Conservation (phyloP, 192 early-diverging fungal species). For the Coemansia sp. region DNA sequence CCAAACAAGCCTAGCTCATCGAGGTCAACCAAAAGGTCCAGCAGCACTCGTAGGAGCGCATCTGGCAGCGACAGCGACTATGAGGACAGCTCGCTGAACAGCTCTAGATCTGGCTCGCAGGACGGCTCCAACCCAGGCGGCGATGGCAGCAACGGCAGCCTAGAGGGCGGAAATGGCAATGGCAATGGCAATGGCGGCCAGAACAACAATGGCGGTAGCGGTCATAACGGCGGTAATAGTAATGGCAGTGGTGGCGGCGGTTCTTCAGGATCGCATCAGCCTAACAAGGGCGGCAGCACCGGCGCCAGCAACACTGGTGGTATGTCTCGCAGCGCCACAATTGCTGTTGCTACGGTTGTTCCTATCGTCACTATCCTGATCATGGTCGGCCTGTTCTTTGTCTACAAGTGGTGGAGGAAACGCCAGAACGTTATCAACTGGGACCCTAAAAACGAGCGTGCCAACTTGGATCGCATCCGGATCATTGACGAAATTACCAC, state of each 20-base stretch:
- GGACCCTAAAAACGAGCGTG: slow-evolving; percentile 48
- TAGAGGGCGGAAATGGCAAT: background rate
- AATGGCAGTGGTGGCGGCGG: background rate
- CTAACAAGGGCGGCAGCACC: background rate
- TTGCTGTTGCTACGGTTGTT: slow-evolving; percentile 31
- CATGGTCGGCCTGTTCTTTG: slow-evolving; percentile 40
- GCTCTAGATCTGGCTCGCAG: background rate
- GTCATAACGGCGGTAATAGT: background rate
- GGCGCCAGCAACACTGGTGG: slow-evolving; percentile 4
- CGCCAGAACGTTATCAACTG: slow-evolving; percentile 31
- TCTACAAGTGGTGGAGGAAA: slow-evolving; percentile 41
- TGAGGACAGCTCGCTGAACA: background rate
- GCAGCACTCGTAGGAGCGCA: background rate
- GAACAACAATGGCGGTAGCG: background rate
- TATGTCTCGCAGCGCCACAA: slow-evolving; percentile 34
- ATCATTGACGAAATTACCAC: slow-evolving; percentile 36
- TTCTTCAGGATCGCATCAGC: background rate
- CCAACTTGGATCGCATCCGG: slow-evolving; percentile 35
- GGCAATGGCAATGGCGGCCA: background rate
- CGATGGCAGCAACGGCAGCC: background rate
- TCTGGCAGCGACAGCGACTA: background rate
- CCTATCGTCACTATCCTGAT: slow-evolving; percentile 35
- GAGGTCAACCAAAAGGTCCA: background rate
- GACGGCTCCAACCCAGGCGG: background rate
- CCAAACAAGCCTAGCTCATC: background rate